Evolutionary conservation across 1,139 yeast genomes (phyloP).

Genomic region (Zygosaccharomyces sapae): DNA sequence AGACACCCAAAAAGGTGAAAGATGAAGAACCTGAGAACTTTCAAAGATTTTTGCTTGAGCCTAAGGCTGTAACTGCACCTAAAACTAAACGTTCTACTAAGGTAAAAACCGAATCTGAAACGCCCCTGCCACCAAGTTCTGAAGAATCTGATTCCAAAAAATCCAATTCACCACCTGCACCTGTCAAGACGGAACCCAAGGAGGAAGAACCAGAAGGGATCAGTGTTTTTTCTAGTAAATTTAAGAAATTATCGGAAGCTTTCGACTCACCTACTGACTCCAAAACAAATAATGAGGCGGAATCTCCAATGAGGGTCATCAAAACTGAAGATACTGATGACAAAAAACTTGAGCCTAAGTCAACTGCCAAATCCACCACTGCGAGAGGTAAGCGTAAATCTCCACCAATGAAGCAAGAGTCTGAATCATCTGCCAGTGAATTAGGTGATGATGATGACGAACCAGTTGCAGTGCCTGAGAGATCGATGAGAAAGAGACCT

Average conservation of each 20-base stretch:
- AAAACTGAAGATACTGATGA: slow-evolving; percentile 1
- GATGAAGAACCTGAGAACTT: slow-evolving; percentile 28
- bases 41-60: slow-evolving; percentile 32
- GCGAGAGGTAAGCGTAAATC: slow-evolving; percentile 15
- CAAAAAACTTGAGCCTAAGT: slow-evolving; percentile 6
- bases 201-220: slow-evolving; percentile 27
- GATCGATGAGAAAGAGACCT: slow-evolving; percentile 26
- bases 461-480: slow-evolving; percentile 11
- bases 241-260: slow-evolving; percentile 28
- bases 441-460: slow-evolving; percentile 11
- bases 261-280: slow-evolving; percentile 24
- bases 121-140: slow-evolving; percentile 10
- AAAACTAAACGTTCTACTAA: slow-evolving; percentile 27
- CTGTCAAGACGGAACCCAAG: slow-evolving; percentile 17
- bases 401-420: slow-evolving; percentile 11
- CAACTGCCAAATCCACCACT: slow-evolving; percentile 17
- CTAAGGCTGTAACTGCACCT: slow-evolving; percentile 19
- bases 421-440: slow-evolving; percentile 8
- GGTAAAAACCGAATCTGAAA: slow-evolving; percentile 26
- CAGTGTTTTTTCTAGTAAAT: slow-evolving; percentile 32
- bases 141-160: slow-evolving; percentile 2
- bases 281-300: neutral
- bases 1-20: slow-evolving; percentile 24
- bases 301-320: neutral
- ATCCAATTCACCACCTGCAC: slow-evolving; percentile 16